Percentiles rank a stretch among this genome's conserved stretches.
Evolutionary conservation across 331 rosid genomes (phyloP).

Genomic region (Phaseolus coccineus): DNA sequence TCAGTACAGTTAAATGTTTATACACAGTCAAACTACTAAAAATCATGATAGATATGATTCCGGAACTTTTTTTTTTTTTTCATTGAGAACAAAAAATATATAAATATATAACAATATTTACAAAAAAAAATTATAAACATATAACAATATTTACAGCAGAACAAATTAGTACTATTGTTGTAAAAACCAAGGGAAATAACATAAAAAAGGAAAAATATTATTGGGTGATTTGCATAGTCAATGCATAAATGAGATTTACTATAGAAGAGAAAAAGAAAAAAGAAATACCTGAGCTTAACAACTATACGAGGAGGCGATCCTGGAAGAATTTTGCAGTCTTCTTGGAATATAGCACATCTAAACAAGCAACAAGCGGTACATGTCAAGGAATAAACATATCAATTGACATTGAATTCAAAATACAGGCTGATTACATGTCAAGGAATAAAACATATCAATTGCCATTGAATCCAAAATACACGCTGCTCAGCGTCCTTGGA

Average conservation of each 20-base stretch:
- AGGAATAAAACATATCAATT: neutral
- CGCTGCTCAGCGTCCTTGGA: neutral
- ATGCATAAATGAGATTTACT: neutral
- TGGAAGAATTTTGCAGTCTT: conserved; percentile 68
- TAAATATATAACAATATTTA: too few species aligned
- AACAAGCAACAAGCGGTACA: neutral
- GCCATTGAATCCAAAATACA: neutral
- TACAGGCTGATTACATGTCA: neutral
- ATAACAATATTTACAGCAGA: too few species aligned
- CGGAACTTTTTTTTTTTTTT: neutral
- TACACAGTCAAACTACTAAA: neutral
- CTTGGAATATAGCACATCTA: conserved; percentile 89
- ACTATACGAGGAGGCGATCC: conserved; percentile 71
- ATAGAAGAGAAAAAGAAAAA: conserved; percentile 9
- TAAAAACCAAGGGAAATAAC: neutral
- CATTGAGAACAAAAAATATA: too few species aligned
- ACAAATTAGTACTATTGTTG: neutral
- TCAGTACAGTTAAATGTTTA: neutral
- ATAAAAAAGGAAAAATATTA: neutral
- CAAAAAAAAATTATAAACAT: too few species aligned
- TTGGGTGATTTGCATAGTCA: neutral
- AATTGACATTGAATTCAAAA: neutral
- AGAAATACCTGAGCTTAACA: conserved; percentile 73
- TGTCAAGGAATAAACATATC: neutral
- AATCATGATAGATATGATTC: neutral